Conservation (phyloP, 2,329 filamentous ascomycete genomes). For the Hymenoscyphus linearis region DNA sequence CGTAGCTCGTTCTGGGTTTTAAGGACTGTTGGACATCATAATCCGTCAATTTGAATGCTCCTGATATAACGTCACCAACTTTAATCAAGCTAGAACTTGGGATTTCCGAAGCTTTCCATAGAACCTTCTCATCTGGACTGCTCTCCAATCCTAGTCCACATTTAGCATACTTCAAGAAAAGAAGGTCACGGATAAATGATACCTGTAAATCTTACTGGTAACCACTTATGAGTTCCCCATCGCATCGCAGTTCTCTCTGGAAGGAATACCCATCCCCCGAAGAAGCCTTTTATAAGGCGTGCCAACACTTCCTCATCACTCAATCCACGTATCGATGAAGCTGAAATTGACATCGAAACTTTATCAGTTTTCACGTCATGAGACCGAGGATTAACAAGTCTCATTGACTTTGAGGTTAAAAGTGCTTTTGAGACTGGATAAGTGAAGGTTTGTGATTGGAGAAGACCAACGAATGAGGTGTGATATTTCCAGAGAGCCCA, state of each 20-base stretch:
- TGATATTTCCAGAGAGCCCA: background rate
- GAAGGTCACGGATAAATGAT: background rate
- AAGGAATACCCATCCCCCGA: constrained; percentile 3
- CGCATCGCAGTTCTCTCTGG: background rate
- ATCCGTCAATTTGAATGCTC: background rate
- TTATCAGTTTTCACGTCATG: constrained; percentile 1
- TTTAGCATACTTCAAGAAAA: background rate
- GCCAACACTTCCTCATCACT: constrained; percentile 3
- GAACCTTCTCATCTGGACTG: background rate
- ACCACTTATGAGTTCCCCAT: background rate
- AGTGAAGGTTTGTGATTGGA: constrained; percentile 1
- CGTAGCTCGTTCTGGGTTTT: background rate
- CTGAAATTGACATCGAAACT: background rate
- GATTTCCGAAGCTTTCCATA: background rate
- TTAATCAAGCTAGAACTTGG: background rate
- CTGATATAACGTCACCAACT: constrained; percentile 1
- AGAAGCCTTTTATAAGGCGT: constrained; percentile 3
- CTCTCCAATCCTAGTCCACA: background rate
- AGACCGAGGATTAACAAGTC: background rate
- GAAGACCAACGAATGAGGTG: background rate
- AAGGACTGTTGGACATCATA: background rate
- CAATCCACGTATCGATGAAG: background rate
- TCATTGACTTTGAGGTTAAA: background rate
- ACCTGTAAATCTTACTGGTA: background rate
- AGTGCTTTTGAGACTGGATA: background rate